A percentile compares a stretch with the other conserved stretches of the same genome.
Conservation (phyloP, 2,329 filamentous ascomycete genomes). For the Aspergillus candidus region DNA sequence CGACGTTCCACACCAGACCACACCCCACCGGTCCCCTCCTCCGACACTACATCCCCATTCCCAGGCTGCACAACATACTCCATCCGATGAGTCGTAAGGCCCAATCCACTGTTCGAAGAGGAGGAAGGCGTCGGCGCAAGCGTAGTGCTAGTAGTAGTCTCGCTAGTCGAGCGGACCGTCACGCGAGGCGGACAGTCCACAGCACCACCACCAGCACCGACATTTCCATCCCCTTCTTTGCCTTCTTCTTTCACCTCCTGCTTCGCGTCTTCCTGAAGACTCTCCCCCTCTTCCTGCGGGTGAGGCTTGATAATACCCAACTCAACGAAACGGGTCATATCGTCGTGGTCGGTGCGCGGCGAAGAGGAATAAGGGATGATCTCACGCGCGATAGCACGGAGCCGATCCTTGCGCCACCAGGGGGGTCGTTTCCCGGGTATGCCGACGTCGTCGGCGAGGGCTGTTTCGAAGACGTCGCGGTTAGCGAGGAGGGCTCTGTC, state of each 20-base stretch:
- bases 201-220: not conserved
- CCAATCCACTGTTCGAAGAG: not conserved
- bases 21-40: no score
- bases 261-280: not conserved
- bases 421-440: conserved; percentile 4
- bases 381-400: conserved; percentile 5
- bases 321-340: conserved; percentile 8
- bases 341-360: conserved; percentile 1
- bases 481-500: conserved; percentile 62
- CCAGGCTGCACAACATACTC: conserved; percentile 5
- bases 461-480: conserved; percentile 34
- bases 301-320: conserved; percentile 11
- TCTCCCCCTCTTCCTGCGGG: not conserved
- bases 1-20: no score
- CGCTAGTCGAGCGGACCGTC: conserved; percentile 6
- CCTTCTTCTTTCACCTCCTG: conserved; percentile 1
- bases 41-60: not conserved
- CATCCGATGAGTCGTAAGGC: not conserved
- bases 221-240: not conserved
- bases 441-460: conserved; percentile 4
- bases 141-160: not conserved
- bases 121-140: no score
- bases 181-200: not conserved
- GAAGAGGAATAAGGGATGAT: not conserved
- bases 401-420: conserved; percentile 9